Evolutionary conservation across 305 asterid species (phyloP), one percentile per base, ranked within the genome.

Genomic region (Fraxinus paxiana): DNA sequence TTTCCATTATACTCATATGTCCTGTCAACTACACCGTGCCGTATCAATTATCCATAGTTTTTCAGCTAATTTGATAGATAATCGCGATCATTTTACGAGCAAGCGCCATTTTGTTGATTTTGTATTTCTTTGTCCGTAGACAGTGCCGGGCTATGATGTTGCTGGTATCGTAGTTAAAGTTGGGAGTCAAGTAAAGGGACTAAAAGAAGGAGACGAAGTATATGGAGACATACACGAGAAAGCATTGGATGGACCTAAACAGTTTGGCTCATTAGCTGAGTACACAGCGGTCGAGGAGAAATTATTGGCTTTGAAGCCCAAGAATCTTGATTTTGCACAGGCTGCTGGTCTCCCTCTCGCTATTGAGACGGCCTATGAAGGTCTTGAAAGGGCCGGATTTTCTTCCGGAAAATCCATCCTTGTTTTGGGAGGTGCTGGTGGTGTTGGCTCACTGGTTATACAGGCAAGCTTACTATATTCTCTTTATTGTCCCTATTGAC

Each of bases 371-470:
- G 98, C 98, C 30, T 91, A 92, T 31, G 97, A 95, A 88, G 98
- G 98, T 7, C 93, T 95, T 13, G 93, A 89, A 78, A 86, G 83
- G 86, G 89, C 94, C 8, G 95, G 90, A 5, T 92, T 95, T 69
- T 91, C 97, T 3, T 69, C 89, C 38, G 97, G 98, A 6, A 88
- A 91, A 86, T 93, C 98, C 18, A 76, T 95, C 65, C 98, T 95
- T 20, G 98, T 95, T 76, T 91, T 95, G 54, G 98, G 98, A 20
- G 98, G 98, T 5, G 98, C 98, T n/a, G 98, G 98, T 31, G 98
- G 98, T n/a, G 98, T 93, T 83, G 98, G 98, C 72, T 91, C 98
- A 77, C 90, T 93, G 0, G 98, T 87, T 31, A 90, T 95, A 86
- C 98, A 93, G 97, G 98, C 92, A 22, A 46, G 18, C 56, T 41